Base-by-base conservation (phyloP, 108 stramenopile genomes). In the Chaetoceros muelleri region DNA sequence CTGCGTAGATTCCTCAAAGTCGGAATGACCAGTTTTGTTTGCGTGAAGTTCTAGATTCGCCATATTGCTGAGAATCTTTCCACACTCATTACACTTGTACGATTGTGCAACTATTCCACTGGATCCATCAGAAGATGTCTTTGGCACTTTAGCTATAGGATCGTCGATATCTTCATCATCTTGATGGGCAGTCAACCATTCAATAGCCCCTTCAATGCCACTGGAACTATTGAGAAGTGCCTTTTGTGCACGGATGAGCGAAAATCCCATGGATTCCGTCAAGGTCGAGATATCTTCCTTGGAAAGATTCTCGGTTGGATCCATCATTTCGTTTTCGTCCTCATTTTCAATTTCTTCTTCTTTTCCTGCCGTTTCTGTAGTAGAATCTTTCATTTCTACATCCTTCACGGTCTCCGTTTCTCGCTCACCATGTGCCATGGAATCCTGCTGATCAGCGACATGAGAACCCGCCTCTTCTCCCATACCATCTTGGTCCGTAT, bases 111-210 rank as follows among this genome's bases (percentile, higher is more conserved):
- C 64, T 2, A 17, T 50, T 19, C 63, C 74, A 24, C 48, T 53
- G n/a, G n/a, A n/a, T n/a, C n/a, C n/a, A n/a, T n/a, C n/a, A n/a
- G n/a, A n/a, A 20, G 56, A 44, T 17, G 27, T 61, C 49, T 60
- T 62, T 20, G 66, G 71, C 23, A 62, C 72, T 24, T 54, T 60
- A 45, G 88, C 78, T 62, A 95, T 90, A 24, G 93, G 87, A 22
- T 85, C 83, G 61, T 96, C 95, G 77, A 94, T 96, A 52, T 94
- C 81, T 16, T 28, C 78, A 71, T 92, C 90, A 53, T 92, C 94
- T 78, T 96, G 94, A 77, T 96, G 94, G 25, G 77, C 65, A 80
- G 81, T 75, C 10, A 96, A 65, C 96, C 96, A 96, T 52, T 94
- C 87, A 13, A 96, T 74, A n/a, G 96, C 96, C n/a, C 79, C 79